Conservation (phyloP, 2,329 filamentous ascomycete genomes). For the Ilyonectria sp. region DNA sequence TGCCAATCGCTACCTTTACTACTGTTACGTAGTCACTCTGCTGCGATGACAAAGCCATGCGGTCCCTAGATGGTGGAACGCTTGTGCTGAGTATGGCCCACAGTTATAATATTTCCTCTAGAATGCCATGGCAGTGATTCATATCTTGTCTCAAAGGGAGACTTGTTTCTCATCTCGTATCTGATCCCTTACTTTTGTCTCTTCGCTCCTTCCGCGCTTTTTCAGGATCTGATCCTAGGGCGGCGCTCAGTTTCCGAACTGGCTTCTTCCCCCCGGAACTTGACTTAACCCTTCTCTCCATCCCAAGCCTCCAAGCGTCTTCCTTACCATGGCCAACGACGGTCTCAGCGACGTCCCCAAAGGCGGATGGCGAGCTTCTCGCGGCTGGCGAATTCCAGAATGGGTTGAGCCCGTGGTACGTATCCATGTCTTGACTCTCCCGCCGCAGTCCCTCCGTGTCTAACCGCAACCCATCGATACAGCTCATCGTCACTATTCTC, state of each 20-base stretch:
- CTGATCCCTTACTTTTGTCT: neutral
- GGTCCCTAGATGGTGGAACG: too few species aligned
- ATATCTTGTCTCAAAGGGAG: neutral
- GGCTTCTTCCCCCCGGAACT: neutral
- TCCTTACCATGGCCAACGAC: neutral
- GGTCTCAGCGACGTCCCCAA: constrained; percentile 12
- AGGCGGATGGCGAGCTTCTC: constrained; percentile 16
- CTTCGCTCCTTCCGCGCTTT: neutral
- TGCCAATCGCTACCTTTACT: too few species aligned
- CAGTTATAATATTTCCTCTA: too few species aligned
- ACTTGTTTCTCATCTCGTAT: neutral
- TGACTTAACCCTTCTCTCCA: neutral
- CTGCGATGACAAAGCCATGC: too few species aligned
- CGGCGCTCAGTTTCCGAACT: too few species aligned
- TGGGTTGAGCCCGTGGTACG: constrained; percentile 16
- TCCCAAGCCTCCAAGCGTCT: too few species aligned
- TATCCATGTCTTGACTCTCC: neutral
- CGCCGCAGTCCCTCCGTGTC: neutral
- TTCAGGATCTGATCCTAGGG: neutral
- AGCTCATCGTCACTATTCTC: constrained; percentile 57
- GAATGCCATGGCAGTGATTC: too few species aligned
- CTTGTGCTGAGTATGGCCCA: too few species aligned
- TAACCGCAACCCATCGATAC: constrained; percentile 1
- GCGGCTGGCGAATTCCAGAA: constrained; percentile 14
- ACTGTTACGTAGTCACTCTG: too few species aligned